These are phyloP conservation scores for Catunica adiposa DNA, from an alignment of 2,329 filamentous ascomycete genomes.

Conservation along the genomic window DNA sequence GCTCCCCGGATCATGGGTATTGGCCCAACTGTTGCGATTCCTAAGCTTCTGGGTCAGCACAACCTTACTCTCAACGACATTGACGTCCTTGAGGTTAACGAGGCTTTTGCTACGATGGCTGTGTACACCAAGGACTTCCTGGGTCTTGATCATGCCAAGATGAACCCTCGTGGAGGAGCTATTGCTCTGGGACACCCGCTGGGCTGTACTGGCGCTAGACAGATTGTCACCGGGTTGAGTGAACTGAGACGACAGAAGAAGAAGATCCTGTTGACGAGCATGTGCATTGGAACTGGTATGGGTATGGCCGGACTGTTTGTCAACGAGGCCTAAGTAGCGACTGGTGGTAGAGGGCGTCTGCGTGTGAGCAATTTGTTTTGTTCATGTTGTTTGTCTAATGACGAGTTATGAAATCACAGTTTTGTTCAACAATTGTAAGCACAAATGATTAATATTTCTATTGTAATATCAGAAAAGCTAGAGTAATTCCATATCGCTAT, in stretches of 20 bases:
- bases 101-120: conserved; percentile 95
- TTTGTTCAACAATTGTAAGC: too few species aligned
- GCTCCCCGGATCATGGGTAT: conserved; percentile 96
- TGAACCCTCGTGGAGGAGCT: conserved; percentile 68
- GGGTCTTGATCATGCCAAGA: conserved; percentile 54
- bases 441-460: too few species aligned
- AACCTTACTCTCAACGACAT: conserved; percentile 65
- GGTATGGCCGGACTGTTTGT: conserved; percentile 53
- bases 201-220: conserved; percentile 60
- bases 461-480: too few species aligned
- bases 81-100: conserved; percentile 87
- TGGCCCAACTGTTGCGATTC: conserved; percentile 55
- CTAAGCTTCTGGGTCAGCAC: conserved; percentile 71
- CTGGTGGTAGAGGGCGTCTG: too few species aligned
- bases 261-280: conserved; percentile 81
- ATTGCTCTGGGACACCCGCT: conserved; percentile 72
- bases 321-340: conserved; percentile 29
- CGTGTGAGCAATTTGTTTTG: too few species aligned
- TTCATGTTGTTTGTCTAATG: too few species aligned
- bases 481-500: too few species aligned
- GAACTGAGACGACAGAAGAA: conserved; percentile 72
- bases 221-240: conserved; percentile 79
- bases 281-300: conserved; percentile 63
- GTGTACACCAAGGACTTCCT: conserved; percentile 74
- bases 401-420: too few species aligned